Evolutionary conservation across 768 basidiomycete genomes (phyloP).

Genomic region (Lactifluus rugatus): DNA sequence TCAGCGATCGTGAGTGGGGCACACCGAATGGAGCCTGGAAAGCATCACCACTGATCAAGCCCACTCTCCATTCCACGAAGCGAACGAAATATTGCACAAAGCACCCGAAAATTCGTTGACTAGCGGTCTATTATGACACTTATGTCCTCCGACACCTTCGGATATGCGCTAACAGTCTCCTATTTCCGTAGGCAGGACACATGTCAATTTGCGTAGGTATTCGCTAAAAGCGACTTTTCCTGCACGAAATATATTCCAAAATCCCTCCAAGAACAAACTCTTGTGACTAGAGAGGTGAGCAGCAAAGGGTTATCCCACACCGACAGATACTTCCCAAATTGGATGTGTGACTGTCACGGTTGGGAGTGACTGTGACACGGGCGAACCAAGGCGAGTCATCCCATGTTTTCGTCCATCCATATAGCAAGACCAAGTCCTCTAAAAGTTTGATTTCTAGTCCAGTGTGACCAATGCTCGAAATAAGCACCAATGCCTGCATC

Average conservation of each 20-base stretch:
- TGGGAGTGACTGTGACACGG: too few species aligned
- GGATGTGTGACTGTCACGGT: not conserved
- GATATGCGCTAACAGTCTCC: not conserved
- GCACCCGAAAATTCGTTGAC: not conserved
- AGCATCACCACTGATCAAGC: not conserved
- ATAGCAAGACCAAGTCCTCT: not conserved
- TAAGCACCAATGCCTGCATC: not conserved
- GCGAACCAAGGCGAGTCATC: not conserved
- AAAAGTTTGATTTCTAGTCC: not conserved
- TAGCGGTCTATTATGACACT: not conserved
- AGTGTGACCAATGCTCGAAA: conserved; percentile 12
- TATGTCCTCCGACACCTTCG: too few species aligned
- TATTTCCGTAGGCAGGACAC: not conserved
- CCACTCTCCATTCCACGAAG: not conserved
- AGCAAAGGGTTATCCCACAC: not conserved
- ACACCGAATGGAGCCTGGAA: not conserved
- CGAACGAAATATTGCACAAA: not conserved
- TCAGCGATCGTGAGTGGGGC: not conserved
- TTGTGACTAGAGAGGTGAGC: not conserved
- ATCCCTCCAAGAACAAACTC: not conserved
- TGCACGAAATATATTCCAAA: not conserved
- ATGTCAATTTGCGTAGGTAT: not conserved
- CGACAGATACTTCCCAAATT: too few species aligned
- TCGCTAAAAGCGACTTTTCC: not conserved
- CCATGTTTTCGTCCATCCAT: not conserved